A percentile compares a stretch with the other conserved stretches of the same genome.
phyloP scores from a whole-genome alignment of 805 yeast species.

The Kregervanrija fluxuum region DNA sequence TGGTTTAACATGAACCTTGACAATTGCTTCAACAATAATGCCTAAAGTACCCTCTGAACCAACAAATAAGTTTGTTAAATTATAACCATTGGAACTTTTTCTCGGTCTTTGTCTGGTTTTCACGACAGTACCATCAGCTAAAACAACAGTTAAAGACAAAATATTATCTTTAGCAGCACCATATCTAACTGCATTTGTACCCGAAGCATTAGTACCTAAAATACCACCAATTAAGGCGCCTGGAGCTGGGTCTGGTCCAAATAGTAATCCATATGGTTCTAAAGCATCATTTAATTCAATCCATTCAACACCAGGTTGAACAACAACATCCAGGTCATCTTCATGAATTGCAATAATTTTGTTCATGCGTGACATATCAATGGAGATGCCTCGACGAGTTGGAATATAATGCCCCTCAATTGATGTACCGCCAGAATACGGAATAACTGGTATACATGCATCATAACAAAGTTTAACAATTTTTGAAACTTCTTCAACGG shows the following conservation, averaged over 20 bases:
- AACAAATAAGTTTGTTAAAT: conserved; percentile 63
- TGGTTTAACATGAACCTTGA: conserved; percentile 62
- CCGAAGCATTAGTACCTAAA: conserved; percentile 70
- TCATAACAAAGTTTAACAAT: conserved; percentile 58
- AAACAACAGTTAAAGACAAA: conserved; percentile 59
- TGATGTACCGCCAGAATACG: conserved; percentile 71
- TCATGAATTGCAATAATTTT: conserved; percentile 48
- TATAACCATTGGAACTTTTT: conserved; percentile 75
- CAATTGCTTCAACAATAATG: conserved; percentile 68
- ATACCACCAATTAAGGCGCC: conserved; percentile 77
- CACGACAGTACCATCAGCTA: conserved; percentile 73
- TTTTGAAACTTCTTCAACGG: conserved; percentile 59
- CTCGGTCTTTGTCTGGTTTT: conserved; percentile 71
- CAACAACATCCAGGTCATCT: conserved; percentile 61
- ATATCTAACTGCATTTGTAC: conserved; percentile 69
- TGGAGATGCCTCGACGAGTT: conserved; percentile 53
- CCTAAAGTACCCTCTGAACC: conserved; percentile 82
- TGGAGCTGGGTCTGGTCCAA: conserved; percentile 75
- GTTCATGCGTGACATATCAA: conserved; percentile 60
- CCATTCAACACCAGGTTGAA: conserved; percentile 83
- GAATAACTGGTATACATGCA: conserved; percentile 59
- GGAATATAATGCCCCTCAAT: conserved; percentile 74
- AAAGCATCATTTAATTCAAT: conserved; percentile 52
- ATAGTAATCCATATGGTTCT: conserved; percentile 44
- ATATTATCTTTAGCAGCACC: conserved; percentile 78